Base-by-base conservation (phyloP, 306 rosid genomes). In the Dryas drummondii region DNA sequence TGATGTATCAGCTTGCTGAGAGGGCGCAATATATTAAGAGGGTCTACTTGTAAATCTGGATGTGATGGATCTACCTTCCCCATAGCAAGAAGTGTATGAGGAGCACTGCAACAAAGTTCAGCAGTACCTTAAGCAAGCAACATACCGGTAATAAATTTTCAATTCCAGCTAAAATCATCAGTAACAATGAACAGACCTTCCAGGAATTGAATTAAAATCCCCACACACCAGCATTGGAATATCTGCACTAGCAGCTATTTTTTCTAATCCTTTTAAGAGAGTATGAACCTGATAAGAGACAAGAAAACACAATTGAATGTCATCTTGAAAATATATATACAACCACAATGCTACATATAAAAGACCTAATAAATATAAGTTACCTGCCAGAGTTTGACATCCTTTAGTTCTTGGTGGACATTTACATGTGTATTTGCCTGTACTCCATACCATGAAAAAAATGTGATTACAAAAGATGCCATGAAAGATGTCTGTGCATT, bases 161-260 rank as follows among this genome's bases (percentile, higher is more conserved):
- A 67, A 46, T 4, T 6, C 63, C 57, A 14, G 46, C 2, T 40
- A 17, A 71, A 70, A 47, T 14, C n/a, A 40, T 41, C 13, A n/a
- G 50, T 32, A 48, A 49, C 6, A 74, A 22, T 22, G 47, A 73
- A 73, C 87, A 72, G 66, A 94, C 99, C 99, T 94, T 86, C 97
- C 96, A 13, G 99, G 99, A 75, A 87, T 83, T 4, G 99, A 92
- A 80, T 90, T 94, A 81, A 94, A 94, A 76, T 94, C 97, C 71
- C 99, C 99, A 82, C 99, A 94, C 76, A 94, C 97, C 89, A 94
- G 66, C 96, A 94, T 94, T n/a, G 99, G 99, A 76, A 94, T 92
- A 79, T 92, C 97, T 52, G 97, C 97, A 74, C 96, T 92, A 63
- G 91, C 91, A 66, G 97, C 96, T 76, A 94, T 92, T 87, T 92